Base-by-base conservation (phyloP, 23 red algal species). In the Gracilariopsis chorda region DNA sequence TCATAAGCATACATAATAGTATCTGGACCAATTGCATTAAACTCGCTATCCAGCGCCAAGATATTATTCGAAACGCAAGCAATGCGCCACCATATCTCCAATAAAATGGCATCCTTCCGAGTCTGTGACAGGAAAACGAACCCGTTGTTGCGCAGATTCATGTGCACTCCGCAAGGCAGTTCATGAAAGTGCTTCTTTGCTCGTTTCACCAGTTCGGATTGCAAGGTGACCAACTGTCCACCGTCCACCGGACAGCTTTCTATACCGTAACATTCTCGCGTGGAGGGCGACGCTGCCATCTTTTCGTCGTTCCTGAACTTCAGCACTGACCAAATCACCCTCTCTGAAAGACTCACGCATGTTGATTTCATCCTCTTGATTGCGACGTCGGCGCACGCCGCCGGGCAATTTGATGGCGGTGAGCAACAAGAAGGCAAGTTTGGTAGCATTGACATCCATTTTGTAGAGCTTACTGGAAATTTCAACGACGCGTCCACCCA, bases 221-320 rank as follows among this genome's bases (percentile, higher is more conserved):
- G 77, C 8, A 96, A 93, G 2, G 79, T 21, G 1, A 99, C 87
- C 24, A 99, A 81, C 69, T 88, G 44, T 0, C 97, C 97, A n/a
- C n/a, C n/a, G n/a, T n/a, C n/a, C n/a, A 0, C 58, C 70, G 23
- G 62, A 57, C 48, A 98, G 55, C 49, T 92, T 94, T 37, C 90
- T 90, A 68, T 88, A 99, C 39, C 88, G 86, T 5, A 90, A 21
- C 51, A 58, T 93, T 20, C 97, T 83, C 4, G 97, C 94, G 78
- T 99, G 97, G 39, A 99, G 73, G 8, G 93, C 90, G 28, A 96
- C 95, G n/a, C 58, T 56, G 11, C 93, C 97, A 56, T 99, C 97
- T 35, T 88, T 57, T 33, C 89, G 69, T 25, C 94, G 69, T 36
- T 99, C 97, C 83, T 99, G 97, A 9, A 99, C 93, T 41, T 99